Base-by-base conservation (phyloP, 2,329 filamentous ascomycete genomes). In the Alternaria postmessia region DNA sequence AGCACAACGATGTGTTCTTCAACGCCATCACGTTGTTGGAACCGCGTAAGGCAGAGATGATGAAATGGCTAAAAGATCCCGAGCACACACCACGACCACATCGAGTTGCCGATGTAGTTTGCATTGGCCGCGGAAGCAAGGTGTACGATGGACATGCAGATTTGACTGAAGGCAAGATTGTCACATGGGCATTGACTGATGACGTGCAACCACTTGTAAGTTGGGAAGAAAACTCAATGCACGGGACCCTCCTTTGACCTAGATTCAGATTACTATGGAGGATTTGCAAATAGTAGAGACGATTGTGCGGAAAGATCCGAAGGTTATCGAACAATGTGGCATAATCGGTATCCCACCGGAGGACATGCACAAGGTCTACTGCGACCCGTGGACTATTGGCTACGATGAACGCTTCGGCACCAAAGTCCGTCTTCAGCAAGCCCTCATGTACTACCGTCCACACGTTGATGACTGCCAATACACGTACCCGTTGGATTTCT, bases 301-400 rank as follows among this genome's bases (percentile, higher is more conserved):
- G 57, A 81, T 94, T 46, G 87, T 88, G 61, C 87, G 93, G 66
- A 89, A 88, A 69, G 92, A 97, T 74, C 87, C 91, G 14, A 91
- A 90, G 71, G 93, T 97, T 61, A 95, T 97, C 67, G 92, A 97
- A 79, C 93, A 97, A 78, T 97, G 94, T 73, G 87, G 86, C 7
- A 86, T 97, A 61, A 86, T 93, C 60, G 94, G 94, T 1, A 92
- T 97, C 61, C 87, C 92, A 12, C 85, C 85, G 57, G 85, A 91
- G 67, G 91, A 96, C 62, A 97, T 97, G 94, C 83, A 95, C 83
- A 97, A 97, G 80, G 92, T 97, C 48, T 97, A 96, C 82, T 96
- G 93, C 79, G 94, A 97, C 76, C 93, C 92, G 11, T 97, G 94
- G 94, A 96, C 94, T 1, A 96, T 97, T 78, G 94, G 94, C 49